phyloP scores from a whole-genome alignment of 441 rosid species.

The Populus hybrid region DNA sequence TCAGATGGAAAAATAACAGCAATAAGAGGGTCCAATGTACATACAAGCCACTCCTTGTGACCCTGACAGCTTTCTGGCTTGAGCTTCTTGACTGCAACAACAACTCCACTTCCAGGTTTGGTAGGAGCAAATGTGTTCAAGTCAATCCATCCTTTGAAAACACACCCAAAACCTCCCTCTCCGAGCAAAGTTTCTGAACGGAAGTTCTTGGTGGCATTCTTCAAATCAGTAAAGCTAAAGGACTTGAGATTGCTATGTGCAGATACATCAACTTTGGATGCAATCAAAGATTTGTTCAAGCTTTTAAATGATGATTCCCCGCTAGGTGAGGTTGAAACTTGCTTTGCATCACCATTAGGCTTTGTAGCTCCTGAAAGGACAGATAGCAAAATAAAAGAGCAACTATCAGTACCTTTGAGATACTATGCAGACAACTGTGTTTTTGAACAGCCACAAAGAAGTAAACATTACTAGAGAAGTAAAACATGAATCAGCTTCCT shows the following conservation, averaged over 20 bases:
- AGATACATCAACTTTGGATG: constrained; percentile 27
- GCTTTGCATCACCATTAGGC: constrained; percentile 14
- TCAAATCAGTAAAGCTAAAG: constrained; percentile 57
- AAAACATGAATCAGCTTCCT: background rate
- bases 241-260: constrained; percentile 49
- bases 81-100: constrained; percentile 78
- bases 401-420: background rate
- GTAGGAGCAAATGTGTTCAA: constrained; percentile 58
- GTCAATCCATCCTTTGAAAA: constrained; percentile 95
- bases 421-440: background rate
- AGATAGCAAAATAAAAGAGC: background rate
- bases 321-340: constrained; percentile 15
- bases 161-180: constrained; percentile 95
- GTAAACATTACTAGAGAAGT: background rate
- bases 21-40: constrained; percentile 12
- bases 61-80: constrained; percentile 83
- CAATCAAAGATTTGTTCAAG: constrained; percentile 18
- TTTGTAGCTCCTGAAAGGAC: constrained; percentile 31
- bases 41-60: constrained; percentile 90
- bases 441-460: background rate
- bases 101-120: constrained; percentile 76
- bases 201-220: constrained; percentile 71
- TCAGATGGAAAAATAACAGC: background rate
- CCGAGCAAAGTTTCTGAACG: constrained; percentile 82
- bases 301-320: constrained; percentile 19